phyloP scores from a whole-genome alignment of 2,329 filamentous ascomycete species.

The Penicillium sp. region DNA sequence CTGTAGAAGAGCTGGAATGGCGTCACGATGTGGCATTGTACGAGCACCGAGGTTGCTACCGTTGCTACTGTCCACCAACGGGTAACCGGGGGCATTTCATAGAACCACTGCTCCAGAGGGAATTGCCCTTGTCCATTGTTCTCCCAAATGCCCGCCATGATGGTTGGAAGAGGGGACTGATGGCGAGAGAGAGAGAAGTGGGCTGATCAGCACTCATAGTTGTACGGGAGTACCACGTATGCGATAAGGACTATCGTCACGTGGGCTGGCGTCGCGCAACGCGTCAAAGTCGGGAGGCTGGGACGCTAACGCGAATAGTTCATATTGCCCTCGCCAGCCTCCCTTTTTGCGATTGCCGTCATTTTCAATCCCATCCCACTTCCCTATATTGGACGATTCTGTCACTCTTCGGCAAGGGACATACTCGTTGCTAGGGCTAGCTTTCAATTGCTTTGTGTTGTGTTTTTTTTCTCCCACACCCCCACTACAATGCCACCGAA shows the following conservation, averaged over 20 bases:
- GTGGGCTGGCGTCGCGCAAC: slow-evolving; percentile 6
- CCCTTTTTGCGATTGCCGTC: not conserved
- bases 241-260: slow-evolving; percentile 14
- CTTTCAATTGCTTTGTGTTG: slow-evolving; percentile 9
- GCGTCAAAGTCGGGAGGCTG: slow-evolving; percentile 10
- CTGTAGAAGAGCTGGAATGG: slow-evolving; percentile 98
- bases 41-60: slow-evolving; percentile 79
- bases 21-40: slow-evolving; percentile 89
- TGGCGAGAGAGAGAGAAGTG: not conserved
- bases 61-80: slow-evolving; percentile 96
- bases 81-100: slow-evolving; percentile 96
- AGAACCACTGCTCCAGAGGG: slow-evolving; percentile 96
- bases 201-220: slow-evolving; percentile 1
- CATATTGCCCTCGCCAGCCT: slow-evolving; percentile 5
- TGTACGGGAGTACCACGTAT: not conserved
- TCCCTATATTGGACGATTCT: not conserved
- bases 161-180: slow-evolving; percentile 2
- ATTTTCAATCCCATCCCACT: slow-evolving; percentile 1
- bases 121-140: slow-evolving; percentile 57
- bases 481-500: slow-evolving; percentile 33
- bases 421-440: slow-evolving; percentile 4
- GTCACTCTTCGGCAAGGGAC: not conserved
- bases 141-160: slow-evolving; percentile 48
- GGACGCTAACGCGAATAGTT: slow-evolving; percentile 12
- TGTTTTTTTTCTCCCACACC: not conserved